phyloP scores from a whole-genome alignment of 257 asterid genomes.

The Solanum bulbocastanum region DNA sequence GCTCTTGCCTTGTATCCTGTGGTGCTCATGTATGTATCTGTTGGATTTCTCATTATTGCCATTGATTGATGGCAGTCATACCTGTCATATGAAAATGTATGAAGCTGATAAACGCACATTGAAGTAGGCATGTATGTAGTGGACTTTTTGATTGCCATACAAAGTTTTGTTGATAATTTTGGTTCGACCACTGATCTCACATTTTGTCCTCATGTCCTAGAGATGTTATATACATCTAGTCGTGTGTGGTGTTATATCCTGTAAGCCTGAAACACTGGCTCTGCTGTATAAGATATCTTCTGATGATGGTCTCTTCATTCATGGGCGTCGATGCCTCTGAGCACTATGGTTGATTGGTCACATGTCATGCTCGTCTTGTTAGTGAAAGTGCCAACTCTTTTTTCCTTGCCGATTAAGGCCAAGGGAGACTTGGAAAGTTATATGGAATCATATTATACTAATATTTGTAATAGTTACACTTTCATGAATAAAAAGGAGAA shows the following conservation, averaged over 20 bases:
- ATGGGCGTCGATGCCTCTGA: background rate
- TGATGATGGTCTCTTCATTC: background rate
- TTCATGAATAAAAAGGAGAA: background rate
- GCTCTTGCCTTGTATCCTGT: conserved; percentile 95
- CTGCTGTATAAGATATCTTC: background rate
- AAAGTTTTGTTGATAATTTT: background rate
- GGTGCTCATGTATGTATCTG: conserved; percentile 69
- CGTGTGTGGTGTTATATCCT: background rate
- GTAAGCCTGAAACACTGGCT: background rate
- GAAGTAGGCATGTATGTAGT: background rate
- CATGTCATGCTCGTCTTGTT: background rate
- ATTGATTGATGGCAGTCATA: conserved; percentile 36
- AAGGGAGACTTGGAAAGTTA: background rate
- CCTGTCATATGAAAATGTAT: background rate
- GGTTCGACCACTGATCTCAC: background rate
- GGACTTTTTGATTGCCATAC: background rate
- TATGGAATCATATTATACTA: background rate
- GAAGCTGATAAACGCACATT: background rate
- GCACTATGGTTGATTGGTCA: background rate
- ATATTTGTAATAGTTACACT: background rate
- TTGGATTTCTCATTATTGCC: conserved; percentile 90
- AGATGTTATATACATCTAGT: background rate
- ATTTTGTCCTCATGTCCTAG: background rate
- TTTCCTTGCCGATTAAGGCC: background rate
- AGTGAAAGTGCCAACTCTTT: background rate